phyloP scores from a whole-genome alignment of 2,329 filamentous ascomycete genomes.

The Pyrenophora graminea region DNA sequence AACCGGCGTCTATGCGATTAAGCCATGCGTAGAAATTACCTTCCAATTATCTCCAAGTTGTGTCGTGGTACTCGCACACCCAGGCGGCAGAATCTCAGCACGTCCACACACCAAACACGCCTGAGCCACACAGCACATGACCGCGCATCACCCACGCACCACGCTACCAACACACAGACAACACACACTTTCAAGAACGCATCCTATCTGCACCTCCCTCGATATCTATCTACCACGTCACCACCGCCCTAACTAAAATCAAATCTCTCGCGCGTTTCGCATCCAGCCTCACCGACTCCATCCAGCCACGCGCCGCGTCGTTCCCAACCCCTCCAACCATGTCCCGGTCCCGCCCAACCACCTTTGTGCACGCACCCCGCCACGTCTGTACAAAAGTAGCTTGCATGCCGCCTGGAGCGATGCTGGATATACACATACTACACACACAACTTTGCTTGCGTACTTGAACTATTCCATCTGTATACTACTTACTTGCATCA shows the following conservation, averaged over 20 bases:
- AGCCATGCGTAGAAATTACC: too few species aligned
- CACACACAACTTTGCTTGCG: slow-evolving; percentile 14
- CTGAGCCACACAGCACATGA: slow-evolving; percentile 8
- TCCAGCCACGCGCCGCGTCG: slow-evolving; percentile 12
- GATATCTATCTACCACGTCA: neutral
- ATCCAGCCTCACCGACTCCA: slow-evolving; percentile 18
- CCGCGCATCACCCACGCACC: slow-evolving; percentile 3
- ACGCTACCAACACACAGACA: neutral
- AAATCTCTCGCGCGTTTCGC: slow-evolving; percentile 11
- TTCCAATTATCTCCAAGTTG: neutral
- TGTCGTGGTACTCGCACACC: neutral
- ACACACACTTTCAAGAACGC: neutral
- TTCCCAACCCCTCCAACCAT: slow-evolving; percentile 15
- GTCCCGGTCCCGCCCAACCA: slow-evolving; percentile 26
- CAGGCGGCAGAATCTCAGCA: too few species aligned
- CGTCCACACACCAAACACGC: too few species aligned
- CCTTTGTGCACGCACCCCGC: slow-evolving; percentile 29
- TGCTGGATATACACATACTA: slow-evolving; percentile 1
- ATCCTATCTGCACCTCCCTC: neutral
- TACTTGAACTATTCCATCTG: slow-evolving; percentile 6
- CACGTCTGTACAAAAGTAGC: slow-evolving; percentile 36
- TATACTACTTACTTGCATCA: neutral
- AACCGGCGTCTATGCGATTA: too few species aligned
- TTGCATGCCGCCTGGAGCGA: slow-evolving; percentile 23
- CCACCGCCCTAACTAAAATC: slow-evolving; percentile 2